Conservation (phyloP, 345 rosid genomes). For the Brassica nigra region DNA sequence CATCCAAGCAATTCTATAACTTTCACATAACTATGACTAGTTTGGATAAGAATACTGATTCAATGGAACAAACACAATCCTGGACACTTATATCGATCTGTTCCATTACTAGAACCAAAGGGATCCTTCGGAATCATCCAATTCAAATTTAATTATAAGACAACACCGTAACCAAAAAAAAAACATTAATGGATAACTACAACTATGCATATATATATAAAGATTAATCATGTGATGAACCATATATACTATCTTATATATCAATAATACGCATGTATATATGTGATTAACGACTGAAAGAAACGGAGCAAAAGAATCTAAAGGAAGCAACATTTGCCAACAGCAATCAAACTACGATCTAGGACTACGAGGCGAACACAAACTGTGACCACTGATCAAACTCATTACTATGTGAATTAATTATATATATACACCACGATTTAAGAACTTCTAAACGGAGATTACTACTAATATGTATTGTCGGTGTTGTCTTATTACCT, state of each 20-base stretch:
- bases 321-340: background rate
- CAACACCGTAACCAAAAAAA: background rate
- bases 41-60: conserved; percentile 39
- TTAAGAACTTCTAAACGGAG: background rate
- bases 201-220: background rate
- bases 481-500: conserved; percentile 22
- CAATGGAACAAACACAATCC: conserved; percentile 37
- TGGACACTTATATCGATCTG: conserved; percentile 6
- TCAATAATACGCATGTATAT: background rate
- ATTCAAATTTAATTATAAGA: conserved; percentile 22
- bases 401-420: background rate
- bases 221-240: background rate
- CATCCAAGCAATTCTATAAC: conserved; percentile 41
- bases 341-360: background rate
- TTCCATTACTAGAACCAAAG: conserved; percentile 18
- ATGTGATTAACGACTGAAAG: background rate
- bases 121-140: conserved; percentile 1
- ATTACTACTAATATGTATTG: background rate
- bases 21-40: conserved; percentile 14
- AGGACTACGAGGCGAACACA: background rate
- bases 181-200: background rate
- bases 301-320: background rate
- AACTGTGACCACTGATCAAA: conserved; percentile 6
- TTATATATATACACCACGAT: background rate
- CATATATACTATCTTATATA: background rate